phyloP scores from a whole-genome alignment of 306 rosid genomes.

The Datisca glomerata region DNA sequence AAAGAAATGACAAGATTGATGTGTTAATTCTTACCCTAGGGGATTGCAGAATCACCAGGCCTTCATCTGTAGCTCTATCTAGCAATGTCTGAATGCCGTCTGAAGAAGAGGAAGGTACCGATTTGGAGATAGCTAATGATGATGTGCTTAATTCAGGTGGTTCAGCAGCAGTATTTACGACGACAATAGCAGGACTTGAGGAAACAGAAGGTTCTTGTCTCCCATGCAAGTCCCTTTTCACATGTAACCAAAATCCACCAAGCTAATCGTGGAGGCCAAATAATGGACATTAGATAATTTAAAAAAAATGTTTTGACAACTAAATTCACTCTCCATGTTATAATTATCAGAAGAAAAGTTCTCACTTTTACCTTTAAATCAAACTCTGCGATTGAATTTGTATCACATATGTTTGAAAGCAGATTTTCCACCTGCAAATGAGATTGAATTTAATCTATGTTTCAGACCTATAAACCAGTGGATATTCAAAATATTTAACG shows the following conservation, averaged over 20 bases:
- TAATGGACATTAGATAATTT: neutral
- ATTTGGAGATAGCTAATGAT: constrained; percentile 44
- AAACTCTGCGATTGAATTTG: constrained; percentile 56
- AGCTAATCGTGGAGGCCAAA: constrained; percentile 39
- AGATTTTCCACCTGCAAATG: constrained; percentile 62
- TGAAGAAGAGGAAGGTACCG: constrained; percentile 25
- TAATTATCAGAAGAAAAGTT: neutral
- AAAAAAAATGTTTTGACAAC: neutral
- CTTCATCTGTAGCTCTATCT: constrained; percentile 72
- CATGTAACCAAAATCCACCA: constrained; percentile 51
- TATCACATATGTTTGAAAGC: constrained; percentile 52
- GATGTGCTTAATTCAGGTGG: constrained; percentile 36
- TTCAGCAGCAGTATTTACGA: constrained; percentile 21
- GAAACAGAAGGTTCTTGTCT: constrained; percentile 23
- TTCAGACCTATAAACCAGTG: no score
- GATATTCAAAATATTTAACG: no score
- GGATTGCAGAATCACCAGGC: constrained; percentile 60
- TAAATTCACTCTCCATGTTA: constrained; percentile 1
- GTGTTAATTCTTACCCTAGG: constrained; percentile 54
- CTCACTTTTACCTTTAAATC: constrained; percentile 51
- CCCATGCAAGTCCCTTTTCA: constrained; percentile 35
- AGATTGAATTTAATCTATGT: no score
- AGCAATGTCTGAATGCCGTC: constrained; percentile 31
- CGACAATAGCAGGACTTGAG: constrained; percentile 27
- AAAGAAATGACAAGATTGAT: no score